Evolutionary conservation across 164 flowering plant genomes (phyloP), one percentile per base, ranked within the genome.

Genomic region (Magnolia sinica): DNA sequence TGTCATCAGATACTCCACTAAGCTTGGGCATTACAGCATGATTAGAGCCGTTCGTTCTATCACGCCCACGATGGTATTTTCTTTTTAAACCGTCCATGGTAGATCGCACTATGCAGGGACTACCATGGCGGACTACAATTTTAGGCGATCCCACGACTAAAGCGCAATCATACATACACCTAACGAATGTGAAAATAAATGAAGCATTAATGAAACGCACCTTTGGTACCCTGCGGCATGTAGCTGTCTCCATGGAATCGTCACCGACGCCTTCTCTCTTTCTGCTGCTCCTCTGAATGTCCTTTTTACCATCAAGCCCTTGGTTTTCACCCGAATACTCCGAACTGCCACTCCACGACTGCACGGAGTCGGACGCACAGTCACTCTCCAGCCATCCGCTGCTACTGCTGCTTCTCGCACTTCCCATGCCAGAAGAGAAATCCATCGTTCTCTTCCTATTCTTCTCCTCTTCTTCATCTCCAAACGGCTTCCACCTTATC

Each of bases 401-500:
- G 72, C 63, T 67, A 11, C 37, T 50, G 22, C 72, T 73, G 5
- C 77, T 69, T 8, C 61, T 74, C 73, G 24, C 69, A 59, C 18
- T 67, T 50, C 4, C 18, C 14, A 11, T 55, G 13, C 27, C 77
- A 73, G 13, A 10, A 55, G 84, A 66, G 72, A 49, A 65, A 83
- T 83, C 83, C 55, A 77, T 2, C 61, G 61, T 10, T 55, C 61
- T 16, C 18, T 55, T 55, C 61, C 61, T 83, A 69, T 78, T 61
- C 14, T 79, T 79, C 71, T 82, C 84, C 23, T 81, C 79, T 10
- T 76, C 81, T 16, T 81, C 74, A 6, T 88, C 87, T 3, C 72
- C 77, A 78, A 86, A 84, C 76, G 85, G 81, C 79, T 71, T 90
- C 92, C 89, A 87, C 80, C 80, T 83, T 64, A 77, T 74, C 64